Evolutionary conservation across 345 rosid species (phyloP).

Genomic region (Linum trigynum): DNA sequence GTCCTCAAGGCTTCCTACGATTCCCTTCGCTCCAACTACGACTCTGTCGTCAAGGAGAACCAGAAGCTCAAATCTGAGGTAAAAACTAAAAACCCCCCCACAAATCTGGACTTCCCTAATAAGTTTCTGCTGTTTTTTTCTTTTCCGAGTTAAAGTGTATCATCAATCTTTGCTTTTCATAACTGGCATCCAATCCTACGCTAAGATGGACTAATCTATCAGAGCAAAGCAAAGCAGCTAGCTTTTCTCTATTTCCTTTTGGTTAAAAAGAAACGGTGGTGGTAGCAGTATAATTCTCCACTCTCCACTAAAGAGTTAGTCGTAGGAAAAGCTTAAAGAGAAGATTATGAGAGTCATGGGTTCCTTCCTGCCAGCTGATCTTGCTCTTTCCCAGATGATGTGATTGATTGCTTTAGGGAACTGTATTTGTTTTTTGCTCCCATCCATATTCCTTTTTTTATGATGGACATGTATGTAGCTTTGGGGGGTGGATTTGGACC

Average conservation of each 20-base stretch:
- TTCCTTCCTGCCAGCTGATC: too few relatives aligned
- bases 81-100: not conserved
- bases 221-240: too few relatives aligned
- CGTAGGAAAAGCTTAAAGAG: not conserved
- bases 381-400: too few relatives aligned
- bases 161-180: too few relatives aligned
- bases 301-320: not conserved
- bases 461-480: slow-evolving; percentile 1
- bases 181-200: too few relatives aligned
- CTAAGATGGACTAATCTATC: too few relatives aligned
- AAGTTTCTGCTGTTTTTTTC: too few relatives aligned
- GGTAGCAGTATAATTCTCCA: not conserved
- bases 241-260: not conserved
- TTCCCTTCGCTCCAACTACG: slow-evolving; percentile 52
- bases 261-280: not conserved
- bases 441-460: slow-evolving; percentile 4
- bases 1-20: slow-evolving; percentile 72
- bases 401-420: too few relatives aligned
- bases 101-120: too few relatives aligned
- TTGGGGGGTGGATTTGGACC: slow-evolving; percentile 1
- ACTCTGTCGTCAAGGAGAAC: slow-evolving; percentile 46
- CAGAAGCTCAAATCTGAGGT: slow-evolving; percentile 73
- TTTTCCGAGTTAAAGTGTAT: too few relatives aligned
- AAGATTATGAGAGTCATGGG: too few relatives aligned
- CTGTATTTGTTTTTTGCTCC: not conserved